Evolutionary conservation across 495 filamentous ascomycete species (phyloP), one percentile per base, ranked within the genome.

Genomic region (Penicillium cataractarum): DNA sequence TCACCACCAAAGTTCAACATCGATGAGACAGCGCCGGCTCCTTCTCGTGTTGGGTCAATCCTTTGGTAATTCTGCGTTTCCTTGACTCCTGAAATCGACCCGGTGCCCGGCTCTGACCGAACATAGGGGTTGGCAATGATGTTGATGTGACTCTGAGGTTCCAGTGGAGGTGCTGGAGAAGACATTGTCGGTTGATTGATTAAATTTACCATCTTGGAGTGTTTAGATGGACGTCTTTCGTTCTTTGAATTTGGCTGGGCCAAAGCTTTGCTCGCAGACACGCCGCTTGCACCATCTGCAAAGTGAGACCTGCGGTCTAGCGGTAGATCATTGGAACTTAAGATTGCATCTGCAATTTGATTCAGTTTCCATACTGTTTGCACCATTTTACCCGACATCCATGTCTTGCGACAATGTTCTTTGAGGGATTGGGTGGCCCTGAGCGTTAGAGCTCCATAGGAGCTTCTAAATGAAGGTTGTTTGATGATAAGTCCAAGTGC

Each of bases 321-420:
- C 17, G 35, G 13, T 39, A 12, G 17, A 17, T 39, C 35, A 39
- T 17, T 15, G 12, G 35, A 4, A 5, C 35, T 39, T 4, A 39
- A 17, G 17, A 51, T 61, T 2, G 58, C 56, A 31, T 64, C 56
- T 9, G 60, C 64, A 56, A 65, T 74, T 35, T 68, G 63, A 35
- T 70, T 69, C n/a, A 74, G 37, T n/a, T 61, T 67, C 55, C 65
- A 64, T 10, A 72, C 63, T 32, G 65, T 58, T 27, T 64, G 65
- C 7, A 64, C 44, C 64, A 74, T 67, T 54, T 61, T 70, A 3
- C 69, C 69, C 3, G 71, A 74, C 3, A 72, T 64, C 69, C 71
- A 74, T 9, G 71, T 74, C 29, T 61, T 70, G 27, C 49, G 63
- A 39, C 69, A 74, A 50, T 68, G 70, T 0, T 63, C 56, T 46